Evolutionary conservation across 768 basidiomycete genomes (phyloP), one percentile per base, ranked within the genome.

Genomic region (Mycena metata): DNA sequence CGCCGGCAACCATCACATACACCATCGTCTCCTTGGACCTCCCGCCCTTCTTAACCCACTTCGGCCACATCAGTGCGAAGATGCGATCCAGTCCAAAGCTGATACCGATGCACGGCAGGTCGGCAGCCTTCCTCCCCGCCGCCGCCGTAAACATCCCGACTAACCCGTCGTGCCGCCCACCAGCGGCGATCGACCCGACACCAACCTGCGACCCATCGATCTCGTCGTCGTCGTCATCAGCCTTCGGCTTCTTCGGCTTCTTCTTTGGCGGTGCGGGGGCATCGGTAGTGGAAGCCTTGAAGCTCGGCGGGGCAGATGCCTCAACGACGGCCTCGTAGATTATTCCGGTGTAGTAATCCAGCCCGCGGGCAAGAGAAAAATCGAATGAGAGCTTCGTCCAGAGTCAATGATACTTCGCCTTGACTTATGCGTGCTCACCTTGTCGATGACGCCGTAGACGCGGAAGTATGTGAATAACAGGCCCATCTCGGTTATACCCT

Each of bases 151-250:
- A 98, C 84, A 96, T 88, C 35, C 94, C 92, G 0, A 99, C 97
- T 24, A 99, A 91, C 60, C 91, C 90, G 82, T 99, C 98, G 80
- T 99, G 99, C 39, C 98, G 87, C 11, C 98, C 98, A 13, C 98
- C 98, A 1, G 94, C 98, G n/a, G 96, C 98, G 78, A 99, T 97
- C 16, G 96, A 98, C n/a, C 98, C 98, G 3, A 99, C 96, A 21
- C 98, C 98, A 43, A 99, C 90, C 72, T 91, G 88, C 1, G 94
- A 92, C 77, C 98, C 97, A 79, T 99, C 97, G 42, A 96, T 82
- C 72, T 96, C 97, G 59, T 95, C 79, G 36, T 76, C 86, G 21
- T 69, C 75, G 6, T 80, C 75, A 21, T 81, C 81, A 17, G 76
- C 62, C 60, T 83, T 83, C 35, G 82, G 67, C 72, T 88, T 88